Evolutionary conservation across 2,329 filamentous ascomycete genomes (phyloP), one percentile per base, ranked within the genome.

Genomic region (Fusarium subglutinans): DNA sequence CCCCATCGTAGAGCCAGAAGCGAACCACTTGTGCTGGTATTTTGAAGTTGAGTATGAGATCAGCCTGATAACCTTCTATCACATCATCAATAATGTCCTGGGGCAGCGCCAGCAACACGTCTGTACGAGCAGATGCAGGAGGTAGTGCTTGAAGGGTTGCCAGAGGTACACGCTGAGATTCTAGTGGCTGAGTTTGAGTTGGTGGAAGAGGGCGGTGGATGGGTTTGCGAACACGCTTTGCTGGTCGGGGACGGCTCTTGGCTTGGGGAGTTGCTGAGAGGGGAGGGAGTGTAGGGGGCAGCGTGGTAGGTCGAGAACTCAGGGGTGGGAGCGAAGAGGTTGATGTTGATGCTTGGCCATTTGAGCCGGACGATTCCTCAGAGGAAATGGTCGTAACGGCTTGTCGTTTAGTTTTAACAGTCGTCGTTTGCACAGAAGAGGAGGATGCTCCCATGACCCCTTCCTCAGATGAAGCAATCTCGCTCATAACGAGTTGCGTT

Each of bases 1-100:
- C 38, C 77, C 81, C 22, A 83, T 88, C 84, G 72, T 91, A 90
- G 22, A 92, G 83, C 91, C 91, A 93, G 74, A 91, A 84, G n/a
- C 90, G 89, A 24, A 81, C 83, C 10, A 91, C 88, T 22, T 85
- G 83, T 7, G 82, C 77, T 4, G 89, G 88, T 28, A 92, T 85
- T 55, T 84, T 86, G 81, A 88, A 91, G 22, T 82, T 81, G 48
- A 90, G 84, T 66, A 88, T 87, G 59, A 92, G 84, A 76, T 91
- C 86, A 62, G 89, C 84, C 62, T 87, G 87, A 6, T 80, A 82
- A 4, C 89, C 86, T 15, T 83, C 79, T 15, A 87, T 74, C 40
- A 92, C 87, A 18, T 84, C 79, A 12, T 81, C 77, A n/a, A 90
- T 83, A 5, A 86, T 83, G 13, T 85, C 77, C 1, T 84, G 81